Conservation (phyloP, 2,329 filamentous ascomycete species). For the Diaporthe australafricana region DNA sequence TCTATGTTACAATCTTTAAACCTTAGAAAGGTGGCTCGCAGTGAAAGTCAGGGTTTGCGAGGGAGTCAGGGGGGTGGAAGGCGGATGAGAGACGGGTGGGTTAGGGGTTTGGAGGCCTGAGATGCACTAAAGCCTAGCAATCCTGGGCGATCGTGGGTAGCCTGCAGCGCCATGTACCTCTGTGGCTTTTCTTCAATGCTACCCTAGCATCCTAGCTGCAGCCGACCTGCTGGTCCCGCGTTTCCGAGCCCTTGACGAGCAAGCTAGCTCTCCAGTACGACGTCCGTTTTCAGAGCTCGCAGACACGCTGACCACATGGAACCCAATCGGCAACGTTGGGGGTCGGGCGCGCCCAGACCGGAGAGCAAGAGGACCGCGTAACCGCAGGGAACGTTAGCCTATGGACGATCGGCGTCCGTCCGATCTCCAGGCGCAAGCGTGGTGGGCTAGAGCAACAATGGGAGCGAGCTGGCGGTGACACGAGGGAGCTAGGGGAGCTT, state of each 20-base stretch:
- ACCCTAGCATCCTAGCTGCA: not conserved
- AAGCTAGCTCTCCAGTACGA: not conserved
- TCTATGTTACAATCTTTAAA: not conserved
- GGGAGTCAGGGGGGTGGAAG: too few species aligned
- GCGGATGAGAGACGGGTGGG: not conserved
- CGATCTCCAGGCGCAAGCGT: constrained; percentile 6
- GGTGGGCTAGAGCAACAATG: not conserved
- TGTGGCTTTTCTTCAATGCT: not conserved
- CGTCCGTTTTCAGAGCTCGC: not conserved
- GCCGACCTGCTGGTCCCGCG: too few species aligned
- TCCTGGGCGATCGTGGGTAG: not conserved
- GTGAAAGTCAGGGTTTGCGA: too few species aligned
- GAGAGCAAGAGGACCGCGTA: constrained; percentile 37
- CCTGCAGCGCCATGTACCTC: not conserved
- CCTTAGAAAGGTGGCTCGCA: not conserved
- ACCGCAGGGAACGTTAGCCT: constrained; percentile 7
- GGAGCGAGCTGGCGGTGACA: not conserved
- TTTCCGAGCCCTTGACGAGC: too few species aligned
- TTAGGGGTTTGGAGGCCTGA: too few species aligned
- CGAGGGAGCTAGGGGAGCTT: not conserved
- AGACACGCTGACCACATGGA: not conserved
- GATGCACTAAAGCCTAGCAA: not conserved
- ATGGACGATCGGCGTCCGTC: not conserved
- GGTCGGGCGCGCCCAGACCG: constrained; percentile 1
- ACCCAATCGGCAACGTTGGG: constrained; percentile 7